A percentile compares a stretch with the other conserved stretches of the same genome.
Evolutionary conservation across 225 moss, liverwort and hornwort species (phyloP).

Genomic region (Polytrichum commune): DNA sequence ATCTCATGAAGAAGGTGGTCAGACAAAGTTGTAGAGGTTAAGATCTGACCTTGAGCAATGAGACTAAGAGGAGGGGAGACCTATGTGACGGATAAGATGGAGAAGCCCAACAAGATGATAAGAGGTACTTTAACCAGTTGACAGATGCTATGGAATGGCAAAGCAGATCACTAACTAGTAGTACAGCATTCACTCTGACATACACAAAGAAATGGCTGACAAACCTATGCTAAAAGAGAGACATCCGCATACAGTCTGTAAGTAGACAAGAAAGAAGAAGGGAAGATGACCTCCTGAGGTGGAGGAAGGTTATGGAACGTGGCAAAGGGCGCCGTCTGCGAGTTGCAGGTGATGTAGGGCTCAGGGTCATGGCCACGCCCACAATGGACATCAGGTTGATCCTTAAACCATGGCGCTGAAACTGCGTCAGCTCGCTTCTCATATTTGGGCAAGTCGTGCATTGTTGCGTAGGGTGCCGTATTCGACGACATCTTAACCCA

Average conservation of each 20-base stretch:
- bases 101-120: too few relatives aligned
- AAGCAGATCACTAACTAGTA: not conserved
- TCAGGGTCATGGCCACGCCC: conserved; percentile 44
- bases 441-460: conserved; percentile 53
- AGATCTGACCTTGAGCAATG: too few relatives aligned
- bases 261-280: not conserved
- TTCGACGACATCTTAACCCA: conserved; percentile 36
- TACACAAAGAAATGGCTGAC: not conserved
- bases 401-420: conserved; percentile 56
- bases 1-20: too few relatives aligned
- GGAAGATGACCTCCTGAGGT: conserved; percentile 27
- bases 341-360: conserved; percentile 58
- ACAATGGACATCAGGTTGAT: conserved; percentile 29
- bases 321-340: conserved; percentile 58
- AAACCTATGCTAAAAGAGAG: not conserved
- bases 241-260: not conserved
- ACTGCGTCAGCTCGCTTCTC: conserved; percentile 53
- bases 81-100: too few relatives aligned
- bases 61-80: too few relatives aligned
- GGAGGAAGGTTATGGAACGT: conserved; percentile 53
- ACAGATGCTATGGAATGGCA: not conserved
- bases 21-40: too few relatives aligned
- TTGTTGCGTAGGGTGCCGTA: conserved; percentile 51
- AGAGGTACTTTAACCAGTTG: too few relatives aligned
- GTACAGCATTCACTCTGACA: not conserved